Base-by-base conservation (phyloP, 306 rosid species). In the Glycine latifolia region DNA sequence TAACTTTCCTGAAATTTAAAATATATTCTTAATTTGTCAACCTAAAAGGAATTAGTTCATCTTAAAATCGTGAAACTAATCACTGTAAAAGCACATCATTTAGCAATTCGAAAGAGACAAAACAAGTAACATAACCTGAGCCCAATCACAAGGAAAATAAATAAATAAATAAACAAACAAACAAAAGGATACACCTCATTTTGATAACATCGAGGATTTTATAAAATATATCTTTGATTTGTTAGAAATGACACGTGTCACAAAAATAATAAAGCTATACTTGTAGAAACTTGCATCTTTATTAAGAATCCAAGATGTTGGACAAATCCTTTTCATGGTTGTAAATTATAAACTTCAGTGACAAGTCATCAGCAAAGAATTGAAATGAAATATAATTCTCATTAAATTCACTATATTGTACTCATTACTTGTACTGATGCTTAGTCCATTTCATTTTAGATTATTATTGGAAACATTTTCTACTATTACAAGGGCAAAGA, bases 1-100 rank as follows among this genome's bases (percentile, higher is more conserved):
- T 53, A 75, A 66, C 59, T 69, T 75, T 70, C 84, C 79, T 80
- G 79, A 75, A 63, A 75, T 68, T 72, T 61, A 73, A 63, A 54
- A 63, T 10, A 46, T 73, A 39, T 15, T 65, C 59, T 14, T 6
- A 46, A 74, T 26, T 74, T 63, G 66, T 59, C 66, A 78, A 62
- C 35, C 67, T 52, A 39, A 67, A 74, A 49, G 68, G 60, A 73
- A 63, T 17, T 31, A 54, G 10, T 58, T 63, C 52, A 43, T 65
- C 73, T 43, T 65, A 54, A 79, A 61, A 2, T 44, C 20, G 33
- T 8, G 76, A 47, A 67, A 37, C 49, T 31, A 63, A 56, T 48
- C 46, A 49, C 31, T 59, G 68, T 4, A 11, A 12, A 59, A 41
- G 58, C 74, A 60, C 13, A 8, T 43, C 43, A 31, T 71, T 63